phyloP scores from a whole-genome alignment of 441 rosid genomes.

The Bocquillonia castaneifolia region DNA sequence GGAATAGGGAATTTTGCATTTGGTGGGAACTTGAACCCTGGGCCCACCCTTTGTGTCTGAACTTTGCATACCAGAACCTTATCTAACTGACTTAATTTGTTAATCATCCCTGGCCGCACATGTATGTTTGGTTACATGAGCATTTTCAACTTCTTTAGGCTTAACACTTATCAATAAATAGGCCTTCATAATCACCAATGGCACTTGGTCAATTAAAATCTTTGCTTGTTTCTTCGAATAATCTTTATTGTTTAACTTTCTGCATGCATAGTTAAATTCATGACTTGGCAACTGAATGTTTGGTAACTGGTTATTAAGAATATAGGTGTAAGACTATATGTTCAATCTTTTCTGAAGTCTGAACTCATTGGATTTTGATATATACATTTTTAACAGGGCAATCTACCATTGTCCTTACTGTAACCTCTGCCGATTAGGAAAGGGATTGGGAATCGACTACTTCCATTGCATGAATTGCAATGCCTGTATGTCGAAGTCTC shows the following conservation, averaged over 20 bases:
- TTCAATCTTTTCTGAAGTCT: slow-evolving; percentile 1
- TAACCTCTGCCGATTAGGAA: slow-evolving; percentile 80
- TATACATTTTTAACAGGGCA: slow-evolving; percentile 47
- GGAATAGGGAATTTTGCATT: no score
- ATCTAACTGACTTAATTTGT: slow-evolving; percentile 1
- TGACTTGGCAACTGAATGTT: neutral
- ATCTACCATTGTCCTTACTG: slow-evolving; percentile 90
- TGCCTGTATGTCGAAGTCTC: slow-evolving; percentile 67
- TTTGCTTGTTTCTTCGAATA: neutral
- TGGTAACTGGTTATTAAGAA: neutral
- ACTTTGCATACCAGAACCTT: neutral
- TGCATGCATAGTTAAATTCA: neutral
- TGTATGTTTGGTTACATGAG: neutral
- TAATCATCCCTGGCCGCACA: neutral
- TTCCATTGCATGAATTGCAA: slow-evolving; percentile 96
- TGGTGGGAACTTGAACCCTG: no score
- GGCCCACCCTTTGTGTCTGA: no score
- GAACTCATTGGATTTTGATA: slow-evolving; percentile 16
- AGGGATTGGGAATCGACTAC: slow-evolving; percentile 75
- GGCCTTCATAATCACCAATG: neutral
- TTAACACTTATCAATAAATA: no score
- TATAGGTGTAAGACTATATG: neutral
- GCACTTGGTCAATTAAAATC: neutral
- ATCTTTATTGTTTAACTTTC: neutral
- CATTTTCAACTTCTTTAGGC: slow-evolving; percentile 4